These are phyloP conservation scores for Leishmania mexicana DNA, from an alignment of 208 protist genomes.

Conservation along the genomic window DNA sequence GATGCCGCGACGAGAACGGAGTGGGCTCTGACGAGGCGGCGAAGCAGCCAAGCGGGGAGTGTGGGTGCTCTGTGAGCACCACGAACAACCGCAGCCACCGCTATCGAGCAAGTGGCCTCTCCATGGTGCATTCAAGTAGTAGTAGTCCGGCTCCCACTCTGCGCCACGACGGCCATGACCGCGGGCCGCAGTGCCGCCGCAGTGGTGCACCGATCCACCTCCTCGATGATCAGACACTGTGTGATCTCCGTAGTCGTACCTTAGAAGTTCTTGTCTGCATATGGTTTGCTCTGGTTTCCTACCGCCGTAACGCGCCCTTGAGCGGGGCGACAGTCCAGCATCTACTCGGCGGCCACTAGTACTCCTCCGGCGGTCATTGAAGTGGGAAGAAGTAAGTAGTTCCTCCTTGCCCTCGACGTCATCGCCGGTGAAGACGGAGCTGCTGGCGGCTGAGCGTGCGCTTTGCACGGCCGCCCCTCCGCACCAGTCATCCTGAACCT, in stretches of 20 bases:
- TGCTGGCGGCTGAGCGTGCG: not conserved
- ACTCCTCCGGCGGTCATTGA: not conserved
- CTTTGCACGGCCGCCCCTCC: not conserved
- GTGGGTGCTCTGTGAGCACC: slow-evolving; percentile 5
- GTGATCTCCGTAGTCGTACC: not conserved
- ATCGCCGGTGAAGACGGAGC: too few species aligned
- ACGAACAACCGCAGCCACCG: not conserved
- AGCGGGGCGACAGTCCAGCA: not conserved
- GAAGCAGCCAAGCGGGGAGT: slow-evolving; percentile 1
- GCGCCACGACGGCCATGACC: not conserved
- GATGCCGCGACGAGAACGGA: not conserved
- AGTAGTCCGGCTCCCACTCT: slow-evolving; percentile 10
- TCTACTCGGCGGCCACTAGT: not conserved
- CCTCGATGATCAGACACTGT: not conserved
- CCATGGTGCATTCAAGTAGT: slow-evolving; percentile 10
- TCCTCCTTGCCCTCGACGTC: not conserved
- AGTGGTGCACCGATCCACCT: not conserved
- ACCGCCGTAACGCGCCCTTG: not conserved
- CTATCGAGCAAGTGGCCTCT: not conserved
- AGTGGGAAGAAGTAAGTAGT: not conserved
- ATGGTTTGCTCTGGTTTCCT: not conserved
- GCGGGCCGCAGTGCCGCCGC: not conserved
- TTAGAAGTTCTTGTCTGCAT: not conserved
- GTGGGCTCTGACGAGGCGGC: not conserved
- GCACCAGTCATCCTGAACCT: too few species aligned